These are phyloP conservation scores for Uronychia setigera DNA, from an alignment of 73 alveolate species.

Conservation along the genomic window DNA sequence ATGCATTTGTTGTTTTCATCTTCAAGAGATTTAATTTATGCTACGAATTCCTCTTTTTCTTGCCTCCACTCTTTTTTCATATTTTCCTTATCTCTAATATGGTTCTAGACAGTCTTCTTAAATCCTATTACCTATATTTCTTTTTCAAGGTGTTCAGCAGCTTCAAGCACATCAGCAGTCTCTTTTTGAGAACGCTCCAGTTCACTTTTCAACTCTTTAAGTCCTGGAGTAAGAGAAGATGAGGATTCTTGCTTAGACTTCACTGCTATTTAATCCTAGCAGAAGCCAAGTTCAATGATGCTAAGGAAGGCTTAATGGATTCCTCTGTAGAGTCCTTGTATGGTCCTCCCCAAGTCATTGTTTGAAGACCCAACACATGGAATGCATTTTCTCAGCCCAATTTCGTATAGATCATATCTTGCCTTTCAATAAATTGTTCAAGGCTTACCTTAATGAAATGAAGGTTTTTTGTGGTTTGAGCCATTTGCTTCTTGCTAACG, in stretches of 20 bases:
- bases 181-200: conserved; percentile 13
- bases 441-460: neutral
- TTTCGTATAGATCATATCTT: neutral
- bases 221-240: too few relatives aligned
- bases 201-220: neutral
- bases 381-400: neutral
- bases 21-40: conserved; percentile 14
- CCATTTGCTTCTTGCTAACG: conserved; percentile 5
- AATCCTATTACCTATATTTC: conserved; percentile 8
- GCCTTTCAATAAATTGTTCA: too few relatives aligned
- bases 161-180: conserved; percentile 8
- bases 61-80: neutral
- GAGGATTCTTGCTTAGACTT: too few relatives aligned
- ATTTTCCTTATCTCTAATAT: neutral
- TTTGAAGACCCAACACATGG: neutral
- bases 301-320: neutral
- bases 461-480: neutral
- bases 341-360: neutral
- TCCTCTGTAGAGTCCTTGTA: neutral
- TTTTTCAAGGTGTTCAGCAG: conserved; percentile 34
- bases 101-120: neutral
- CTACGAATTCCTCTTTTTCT: conserved; percentile 3
- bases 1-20: conserved; percentile 13
- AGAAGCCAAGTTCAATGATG: neutral
- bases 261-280: too few relatives aligned